Evolutionary conservation across 768 basidiomycete species (phyloP).

Genomic region (Tricholoma matsutake): DNA sequence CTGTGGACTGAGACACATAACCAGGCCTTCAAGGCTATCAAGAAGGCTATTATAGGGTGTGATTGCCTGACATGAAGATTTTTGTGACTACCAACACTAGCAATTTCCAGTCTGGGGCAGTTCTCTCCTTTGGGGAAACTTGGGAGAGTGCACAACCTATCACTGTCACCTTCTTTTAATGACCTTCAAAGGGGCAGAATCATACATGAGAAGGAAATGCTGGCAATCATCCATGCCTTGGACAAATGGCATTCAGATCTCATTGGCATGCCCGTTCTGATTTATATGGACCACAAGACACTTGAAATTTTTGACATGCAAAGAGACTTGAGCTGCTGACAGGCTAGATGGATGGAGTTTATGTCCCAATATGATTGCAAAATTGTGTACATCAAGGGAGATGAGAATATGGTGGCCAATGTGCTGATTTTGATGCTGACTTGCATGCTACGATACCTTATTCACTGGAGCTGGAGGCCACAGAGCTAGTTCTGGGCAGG

Average conservation of each 20-base stretch:
- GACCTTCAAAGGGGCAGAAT: no score
- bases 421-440: slow-evolving; percentile 16
- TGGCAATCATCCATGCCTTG: slow-evolving; percentile 28
- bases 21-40: slow-evolving; percentile 19
- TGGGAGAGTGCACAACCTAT: slow-evolving; percentile 29
- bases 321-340: slow-evolving; percentile 9
- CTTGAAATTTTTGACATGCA: slow-evolving; percentile 20
- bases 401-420: slow-evolving; percentile 34
- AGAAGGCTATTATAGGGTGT: no score
- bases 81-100: slow-evolving; percentile 28
- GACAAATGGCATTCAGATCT: slow-evolving; percentile 20
- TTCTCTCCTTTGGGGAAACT: slow-evolving; percentile 23
- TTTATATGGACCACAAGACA: slow-evolving; percentile 36
- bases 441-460: neutral
- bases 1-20: slow-evolving; percentile 22
- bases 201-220: no score
- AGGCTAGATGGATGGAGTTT: slow-evolving; percentile 32
- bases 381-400: no score
- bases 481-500: neutral
- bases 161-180: slow-evolving; percentile 20
- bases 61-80: no score
- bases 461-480: neutral
- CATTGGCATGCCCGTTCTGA: slow-evolving; percentile 10
- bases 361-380: no score
- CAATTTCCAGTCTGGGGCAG: slow-evolving; percentile 21